Percentiles rank a stretch among this genome's conserved stretches.
These are phyloP conservation scores for Vitis hybrid DNA, from an alignment of 177 flowering plant genomes.

Conservation along the genomic window DNA sequence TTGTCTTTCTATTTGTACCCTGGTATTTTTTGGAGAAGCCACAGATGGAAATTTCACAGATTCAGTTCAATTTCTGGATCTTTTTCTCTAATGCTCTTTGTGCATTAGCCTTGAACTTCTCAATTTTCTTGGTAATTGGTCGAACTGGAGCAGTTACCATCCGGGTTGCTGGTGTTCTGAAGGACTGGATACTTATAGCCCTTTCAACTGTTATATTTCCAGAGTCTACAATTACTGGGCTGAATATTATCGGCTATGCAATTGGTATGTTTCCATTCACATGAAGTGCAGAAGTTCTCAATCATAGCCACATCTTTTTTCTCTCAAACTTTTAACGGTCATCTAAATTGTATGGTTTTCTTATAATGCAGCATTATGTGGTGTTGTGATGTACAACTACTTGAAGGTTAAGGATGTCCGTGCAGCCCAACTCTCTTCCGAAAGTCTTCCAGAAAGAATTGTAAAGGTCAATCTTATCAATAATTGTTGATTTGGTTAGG, in stretches of 20 bases:
- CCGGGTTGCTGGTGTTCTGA: conserved; percentile 94
- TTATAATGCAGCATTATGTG: conserved; percentile 72
- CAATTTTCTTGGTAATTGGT: conserved; percentile 77
- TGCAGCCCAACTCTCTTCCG: conserved; percentile 61
- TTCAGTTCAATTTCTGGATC: conserved; percentile 93
- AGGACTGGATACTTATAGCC: conserved; percentile 96
- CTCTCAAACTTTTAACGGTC: neutral
- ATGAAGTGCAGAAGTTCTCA: neutral
- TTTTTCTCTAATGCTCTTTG: conserved; percentile 92
- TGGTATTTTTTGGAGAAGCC: conserved; percentile 93
- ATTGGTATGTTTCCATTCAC: conserved; percentile 54
- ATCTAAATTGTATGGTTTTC: neutral
- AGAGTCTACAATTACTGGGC: conserved; percentile 85
- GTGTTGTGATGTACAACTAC: conserved; percentile 97
- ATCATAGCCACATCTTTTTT: neutral
- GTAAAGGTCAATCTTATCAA: conserved; percentile 44
- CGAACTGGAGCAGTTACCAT: conserved; percentile 88
- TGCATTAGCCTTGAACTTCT: conserved; percentile 91
- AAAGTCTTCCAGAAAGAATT: conserved; percentile 53
- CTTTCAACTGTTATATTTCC: conserved; percentile 94
- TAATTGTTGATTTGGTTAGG: neutral
- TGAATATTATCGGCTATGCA: conserved; percentile 92
- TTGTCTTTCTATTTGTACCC: conserved; percentile 60
- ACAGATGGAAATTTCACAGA: conserved; percentile 74
- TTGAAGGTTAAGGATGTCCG: conserved; percentile 85